Percentiles rank a stretch among this genome's conserved stretches.
Conservation (phyloP, 345 rosid genomes). For the Gossypium arboreum region DNA sequence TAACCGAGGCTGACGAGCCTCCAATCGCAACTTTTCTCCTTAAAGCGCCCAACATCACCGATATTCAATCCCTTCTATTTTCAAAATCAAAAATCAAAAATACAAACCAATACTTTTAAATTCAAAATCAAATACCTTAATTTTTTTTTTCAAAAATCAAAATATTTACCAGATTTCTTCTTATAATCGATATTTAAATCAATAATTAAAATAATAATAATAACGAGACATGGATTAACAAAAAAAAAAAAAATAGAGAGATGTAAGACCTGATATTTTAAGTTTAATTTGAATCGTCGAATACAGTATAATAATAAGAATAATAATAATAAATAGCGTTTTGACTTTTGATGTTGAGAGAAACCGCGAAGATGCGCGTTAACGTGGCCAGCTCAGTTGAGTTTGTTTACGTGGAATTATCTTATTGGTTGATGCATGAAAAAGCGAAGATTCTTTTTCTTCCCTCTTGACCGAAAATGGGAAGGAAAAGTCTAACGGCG, state of each 20-base stretch:
- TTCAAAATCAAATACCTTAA: neutral
- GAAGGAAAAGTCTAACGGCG: neutral
- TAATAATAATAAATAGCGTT: neutral
- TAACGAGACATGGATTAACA: neutral
- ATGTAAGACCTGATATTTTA: neutral
- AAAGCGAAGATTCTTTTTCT: neutral
- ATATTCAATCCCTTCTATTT: conserved; percentile 1
- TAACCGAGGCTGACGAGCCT: conserved; percentile 45
- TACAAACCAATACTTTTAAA: neutral
- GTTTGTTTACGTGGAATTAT: neutral
- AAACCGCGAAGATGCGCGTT: neutral
- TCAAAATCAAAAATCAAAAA: neutral
- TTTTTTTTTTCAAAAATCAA: neutral
- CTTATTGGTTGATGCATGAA: neutral
- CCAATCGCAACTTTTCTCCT: conserved; percentile 37
- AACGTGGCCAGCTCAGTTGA: neutral
- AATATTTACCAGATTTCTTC: neutral
- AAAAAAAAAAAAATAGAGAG: neutral
- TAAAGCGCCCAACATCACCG: conserved; percentile 44
- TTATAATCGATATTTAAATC: neutral
- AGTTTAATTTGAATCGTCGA: neutral
- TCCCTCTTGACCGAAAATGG: neutral
- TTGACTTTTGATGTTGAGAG: neutral
- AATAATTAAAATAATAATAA: neutral
- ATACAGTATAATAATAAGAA: neutral